Evolutionary conservation across 768 basidiomycete genomes (phyloP), one percentile per base, ranked within the genome.

Genomic region (Fistulinella prunicolor): DNA sequence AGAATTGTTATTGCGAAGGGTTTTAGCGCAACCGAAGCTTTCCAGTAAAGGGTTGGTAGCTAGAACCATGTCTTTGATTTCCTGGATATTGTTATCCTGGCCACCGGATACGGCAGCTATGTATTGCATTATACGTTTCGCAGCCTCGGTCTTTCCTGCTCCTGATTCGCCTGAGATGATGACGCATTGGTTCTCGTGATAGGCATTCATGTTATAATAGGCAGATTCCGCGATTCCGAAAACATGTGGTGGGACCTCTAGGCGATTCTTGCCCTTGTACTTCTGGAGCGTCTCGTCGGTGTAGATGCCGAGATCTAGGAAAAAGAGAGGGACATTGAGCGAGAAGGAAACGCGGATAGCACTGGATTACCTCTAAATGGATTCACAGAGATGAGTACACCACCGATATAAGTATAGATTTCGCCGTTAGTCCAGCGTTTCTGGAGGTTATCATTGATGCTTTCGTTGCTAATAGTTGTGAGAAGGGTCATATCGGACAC

Each of bases 141-240:
- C 96, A 3, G 96, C 96, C 69, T 98, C 96, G 3, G 96, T 99
- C 77, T 99, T 99, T 42, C 96, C 96, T 4, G 96, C 96, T 42
- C 96, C 96, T 14, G 94, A 97, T 73, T 99, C 96, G 46, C 96
- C 96, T 29, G 94, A 94, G 61, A 99, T 98, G 71, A 99, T 99
- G 46, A 99, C 95, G 66, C 95, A 98, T 73, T 99, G 96, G 63
- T 98, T 99, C 71, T 99, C 95, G 69, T 94, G 89, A 70, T 99
- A 96, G 23, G 94, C 91, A 55, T 93, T 94, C 96, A 99, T 98
- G 66, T 94, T 92, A 74, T 98, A 98, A 75, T 98, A 98, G 9
- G 94, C 85, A 44, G 87, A 81, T 76, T 99, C 96, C 38, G 96
- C 96, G 56, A 99, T 96, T 56, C 87, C 78, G 72, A 95, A 99